Base-by-base conservation (phyloP, 257 asterid species). In the Gentiana straminea region DNA sequence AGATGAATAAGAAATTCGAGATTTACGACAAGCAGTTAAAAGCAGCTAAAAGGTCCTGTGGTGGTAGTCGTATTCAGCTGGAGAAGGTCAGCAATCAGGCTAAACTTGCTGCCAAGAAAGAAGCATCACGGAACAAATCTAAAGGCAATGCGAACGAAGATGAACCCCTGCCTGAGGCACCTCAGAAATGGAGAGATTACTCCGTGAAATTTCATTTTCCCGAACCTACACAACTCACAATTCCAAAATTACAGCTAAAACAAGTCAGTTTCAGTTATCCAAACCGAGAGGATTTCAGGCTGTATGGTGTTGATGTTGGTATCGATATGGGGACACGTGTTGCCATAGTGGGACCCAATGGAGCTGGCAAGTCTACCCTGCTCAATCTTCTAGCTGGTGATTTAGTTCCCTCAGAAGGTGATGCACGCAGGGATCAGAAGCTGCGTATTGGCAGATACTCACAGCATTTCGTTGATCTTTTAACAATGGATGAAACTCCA, bases 391-490 rank as follows among this genome's bases (percentile, higher is more conserved):
- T 64, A 4, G 58, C 63, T 4, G 58, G 69, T 12, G 63, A 64
- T 38, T 36, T 64, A 44, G 8, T 6, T 44, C 69, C 69, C 24
- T 35, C 46, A 3, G 69, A 63, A 49, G 69, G 69, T 32, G 63
- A 64, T 24, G 63, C 56, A 3, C 11, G 69, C 6, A 56, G 58
- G 46, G 49, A 57, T 3, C 69, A 64, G 46, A 49, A 64, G 44
- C 8, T 64, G 58, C 12, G 63, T 36, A 64, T 49, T 2, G 63
- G 63, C 13, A 56, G 69, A 57, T 64, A 64, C 35, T 64, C 69
- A 1, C 85, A 81, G 75, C 89, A 78, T 63, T 81, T 81, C 62
- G 83, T 78, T 64, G 89, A 81, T 59, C 63, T 56, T 0, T 41
- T 56, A 35, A 64, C 63, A 35, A 64, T 56, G 69, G 69, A 55